A percentile compares a stretch with the other conserved stretches of the same genome.
These are phyloP conservation scores for Kluyveromyces sp. DNA, from an alignment of 1,139 yeast genomes.

Conservation along the genomic window DNA sequence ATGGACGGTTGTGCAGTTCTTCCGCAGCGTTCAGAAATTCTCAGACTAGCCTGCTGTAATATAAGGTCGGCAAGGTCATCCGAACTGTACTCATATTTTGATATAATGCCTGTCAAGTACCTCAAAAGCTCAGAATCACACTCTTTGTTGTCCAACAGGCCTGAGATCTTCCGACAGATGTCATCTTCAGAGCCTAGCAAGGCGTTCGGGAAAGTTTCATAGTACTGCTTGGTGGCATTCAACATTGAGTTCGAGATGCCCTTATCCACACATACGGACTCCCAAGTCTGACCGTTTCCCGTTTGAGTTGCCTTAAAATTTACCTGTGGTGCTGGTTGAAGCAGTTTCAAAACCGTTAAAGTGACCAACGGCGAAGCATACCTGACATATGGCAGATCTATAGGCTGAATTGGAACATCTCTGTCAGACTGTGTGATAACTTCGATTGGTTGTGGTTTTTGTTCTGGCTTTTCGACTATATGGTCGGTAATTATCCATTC, in stretches of 20 bases:
- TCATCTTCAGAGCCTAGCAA: constrained; percentile 27
- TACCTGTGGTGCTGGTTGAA: constrained; percentile 46
- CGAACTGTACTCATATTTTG: constrained; percentile 36
- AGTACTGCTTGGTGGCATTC: constrained; percentile 38
- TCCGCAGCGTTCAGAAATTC: constrained; percentile 81
- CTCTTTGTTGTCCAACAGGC: constrained; percentile 18
- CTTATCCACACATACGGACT: constrained; percentile 29
- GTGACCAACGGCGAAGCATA: constrained; percentile 48
- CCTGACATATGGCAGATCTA: constrained; percentile 58
- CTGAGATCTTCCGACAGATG: constrained; percentile 30
- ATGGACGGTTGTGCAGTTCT: constrained; percentile 77
- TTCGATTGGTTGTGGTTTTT: background rate
- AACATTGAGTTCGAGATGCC: constrained; percentile 27
- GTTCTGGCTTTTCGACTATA: background rate
- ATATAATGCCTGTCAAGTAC: constrained; percentile 62
- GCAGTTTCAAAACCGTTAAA: constrained; percentile 39
- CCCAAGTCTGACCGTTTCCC: constrained; percentile 13
- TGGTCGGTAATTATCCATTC: background rate
- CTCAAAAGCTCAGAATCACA: constrained; percentile 33
- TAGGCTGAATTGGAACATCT: constrained; percentile 42
- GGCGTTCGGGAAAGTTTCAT: constrained; percentile 35
- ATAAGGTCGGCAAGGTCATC: constrained; percentile 39
- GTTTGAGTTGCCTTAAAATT: constrained; percentile 39
- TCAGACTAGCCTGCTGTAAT: constrained; percentile 48
- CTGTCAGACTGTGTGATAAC: background rate